Evolutionary conservation across 1,139 yeast species (phyloP), one percentile per base, ranked within the genome.

Genomic region (Kurtzmaniella quercitrusa): DNA sequence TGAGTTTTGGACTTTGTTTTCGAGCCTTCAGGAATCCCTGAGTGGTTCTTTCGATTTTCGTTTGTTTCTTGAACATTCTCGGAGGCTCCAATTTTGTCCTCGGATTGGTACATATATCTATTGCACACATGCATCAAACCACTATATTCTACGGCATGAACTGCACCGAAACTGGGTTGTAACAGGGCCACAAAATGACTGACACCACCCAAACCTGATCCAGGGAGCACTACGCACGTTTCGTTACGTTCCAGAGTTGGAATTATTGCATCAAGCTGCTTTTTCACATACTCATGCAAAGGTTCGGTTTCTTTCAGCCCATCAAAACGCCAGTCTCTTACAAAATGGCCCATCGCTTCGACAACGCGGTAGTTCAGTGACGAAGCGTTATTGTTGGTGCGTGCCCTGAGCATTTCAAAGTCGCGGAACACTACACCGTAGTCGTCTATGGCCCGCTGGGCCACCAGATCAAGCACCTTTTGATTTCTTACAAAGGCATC

Each of bases 301-400:
- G 85, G 85, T 6, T 55, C 47, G 2, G 83, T 60, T 11, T 59
- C 55, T 1, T 49, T 49, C 2, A 79, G 63, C 93, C 94, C 88
- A 57, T 88, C 96, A 39, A 96, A 67, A 2, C 79, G 63, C 93
- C 94, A 88, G 57, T 88, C 96, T 39, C 96, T 67, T 5, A 81
- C 75, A 47, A 75, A 77, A 60, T 88, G 96, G 38, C 88, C 81
- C 39, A 88, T 53, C 3, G 87, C 68, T 56, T 88, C 96, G 33
- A 82, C 73, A 0, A 85, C 88, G 40, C 82, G 63, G 47, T 73
- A 78, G 48, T 77, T 75, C 26, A 72, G 64, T 22, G 62, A 59
- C 33, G 70, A 58, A 16, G 67, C 50, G 41, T 42, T 46, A 37
- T 48, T 51, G 21, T 48, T 39, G 5, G 45, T 38, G 42, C 50